Evolutionary conservation across 1,139 yeast species (phyloP).

Genomic region (Arxiozyma bovina): DNA sequence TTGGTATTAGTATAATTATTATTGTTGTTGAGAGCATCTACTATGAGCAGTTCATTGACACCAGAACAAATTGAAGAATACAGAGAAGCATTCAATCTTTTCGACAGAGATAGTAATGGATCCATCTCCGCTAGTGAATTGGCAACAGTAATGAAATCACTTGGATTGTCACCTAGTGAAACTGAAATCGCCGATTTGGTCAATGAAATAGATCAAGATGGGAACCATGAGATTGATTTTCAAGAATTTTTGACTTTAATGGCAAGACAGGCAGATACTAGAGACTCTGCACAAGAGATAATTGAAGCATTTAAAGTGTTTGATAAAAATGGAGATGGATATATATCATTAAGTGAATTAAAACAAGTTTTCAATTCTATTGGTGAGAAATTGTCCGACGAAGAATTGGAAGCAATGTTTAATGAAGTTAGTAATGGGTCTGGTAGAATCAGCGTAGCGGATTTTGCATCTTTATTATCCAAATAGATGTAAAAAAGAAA

Average conservation of each 20-base stretch:
- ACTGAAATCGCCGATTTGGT: conserved; percentile 92
- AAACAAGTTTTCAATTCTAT: conserved; percentile 93
- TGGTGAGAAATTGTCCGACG: conserved; percentile 92
- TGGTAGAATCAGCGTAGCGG: conserved; percentile 93
- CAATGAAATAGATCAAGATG: conserved; percentile 92
- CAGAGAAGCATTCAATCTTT: conserved; percentile 93
- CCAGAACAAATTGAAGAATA: conserved; percentile 63
- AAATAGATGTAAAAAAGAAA: conserved; percentile 22
- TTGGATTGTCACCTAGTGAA: conserved; percentile 95
- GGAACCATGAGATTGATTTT: conserved; percentile 91
- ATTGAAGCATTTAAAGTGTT: conserved; percentile 96
- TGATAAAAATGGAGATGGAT: conserved; percentile 85
- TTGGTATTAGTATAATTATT: no score
- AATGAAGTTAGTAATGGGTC: conserved; percentile 93
- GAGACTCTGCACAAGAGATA: conserved; percentile 94
- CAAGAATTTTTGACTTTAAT: conserved; percentile 57
- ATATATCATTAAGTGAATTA: conserved; percentile 90
- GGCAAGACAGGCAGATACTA: conserved; percentile 92
- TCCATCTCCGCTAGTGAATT: conserved; percentile 90
- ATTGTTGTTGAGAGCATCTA: background rate
- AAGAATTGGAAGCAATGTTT: conserved; percentile 94
- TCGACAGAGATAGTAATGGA: conserved; percentile 95
- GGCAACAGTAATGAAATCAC: conserved; percentile 96
- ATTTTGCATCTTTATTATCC: conserved; percentile 72
- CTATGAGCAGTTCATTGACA: conserved; percentile 6